Evolutionary conservation across 2,329 filamentous ascomycete genomes (phyloP), one percentile per base, ranked within the genome.

Genomic region (Fusarium secorum): DNA sequence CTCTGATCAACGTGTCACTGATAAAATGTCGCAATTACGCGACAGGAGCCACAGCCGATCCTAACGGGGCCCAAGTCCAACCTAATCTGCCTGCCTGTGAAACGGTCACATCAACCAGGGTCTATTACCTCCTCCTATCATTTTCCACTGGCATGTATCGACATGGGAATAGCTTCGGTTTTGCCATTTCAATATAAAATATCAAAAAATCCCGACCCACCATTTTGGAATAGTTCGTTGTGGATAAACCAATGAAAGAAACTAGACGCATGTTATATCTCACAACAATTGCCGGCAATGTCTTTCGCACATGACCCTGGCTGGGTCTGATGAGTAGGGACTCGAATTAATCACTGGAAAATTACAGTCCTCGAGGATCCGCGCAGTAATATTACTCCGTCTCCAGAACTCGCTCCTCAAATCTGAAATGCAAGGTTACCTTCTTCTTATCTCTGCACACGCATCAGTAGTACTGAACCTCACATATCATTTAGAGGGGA

Each of bases 41-140:
- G 18, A 36, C 33, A 63, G 39, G 58, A 53, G 42, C 32, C 45
- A 64, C 41, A 35, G 59, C 61, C 53, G 53, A 72, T 55, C 22
- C 13, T 7, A 28, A 49, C 56, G 60, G 65, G 48, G 46, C 45
- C 38, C 39, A 42, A 66, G 55, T 56, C 45, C 51, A 42, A 66
- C 41, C 39, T 71, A 66, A 72, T 66, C 65, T 68, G 39, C 42
- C 65, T 68, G 39, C 42, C 35, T 53, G 30, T 71, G 69, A 71
- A 72, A 72, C 69, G 53, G 38, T 46, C 49, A 20, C 54, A 35
- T 45, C 20, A 56, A 45, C 69, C 59, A 68, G 60, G 64, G 45
- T 36, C 24, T 39, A 30, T 57, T 59, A 42, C 53, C 61, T 49
- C 49, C 51, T 42, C 57, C 51, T 49, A 53, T 70, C 51, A 18